These are phyloP conservation scores for Lentinus brumalis DNA, from an alignment of 768 basidiomycete species.

Conservation along the genomic window DNA sequence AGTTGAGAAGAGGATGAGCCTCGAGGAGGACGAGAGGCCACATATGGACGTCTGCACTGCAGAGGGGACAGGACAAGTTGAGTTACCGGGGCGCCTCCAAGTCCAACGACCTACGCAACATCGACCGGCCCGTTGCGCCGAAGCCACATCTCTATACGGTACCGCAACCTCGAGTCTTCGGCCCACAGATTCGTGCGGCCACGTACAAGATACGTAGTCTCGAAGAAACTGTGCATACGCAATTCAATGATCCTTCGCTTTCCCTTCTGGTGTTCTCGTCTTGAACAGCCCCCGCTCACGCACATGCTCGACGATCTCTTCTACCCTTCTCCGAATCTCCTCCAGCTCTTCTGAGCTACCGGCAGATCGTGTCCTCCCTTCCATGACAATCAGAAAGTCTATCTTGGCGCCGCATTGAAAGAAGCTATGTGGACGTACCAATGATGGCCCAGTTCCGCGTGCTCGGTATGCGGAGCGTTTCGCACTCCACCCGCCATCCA, in stretches of 20 bases:
- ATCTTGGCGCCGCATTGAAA: background rate
- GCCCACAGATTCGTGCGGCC: background rate
- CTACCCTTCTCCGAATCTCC: slow-evolving; percentile 46
- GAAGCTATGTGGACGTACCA: slow-evolving; percentile 51
- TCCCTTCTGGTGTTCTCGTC: slow-evolving; percentile 71
- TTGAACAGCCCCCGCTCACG: slow-evolving; percentile 70
- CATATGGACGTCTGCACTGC: slow-evolving; percentile 7
- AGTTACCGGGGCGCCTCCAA: slow-evolving; percentile 3
- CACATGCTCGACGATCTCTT: slow-evolving; percentile 57
- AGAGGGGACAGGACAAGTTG: background rate
- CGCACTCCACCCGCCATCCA: slow-evolving; percentile 88
- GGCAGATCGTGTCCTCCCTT: slow-evolving; percentile 35
- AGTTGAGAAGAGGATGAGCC: background rate
- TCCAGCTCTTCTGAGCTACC: slow-evolving; percentile 29
- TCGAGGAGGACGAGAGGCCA: slow-evolving; percentile 1
- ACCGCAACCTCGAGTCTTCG: background rate
- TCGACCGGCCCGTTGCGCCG: background rate
- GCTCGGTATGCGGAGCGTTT: slow-evolving; percentile 86
- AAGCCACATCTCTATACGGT: background rate
- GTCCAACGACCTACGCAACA: background rate
- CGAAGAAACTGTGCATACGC: background rate
- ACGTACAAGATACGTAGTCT: background rate
- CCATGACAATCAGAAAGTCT: background rate
- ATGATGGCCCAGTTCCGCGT: slow-evolving; percentile 93
- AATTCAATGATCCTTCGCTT: slow-evolving; percentile 42